A percentile compares a stretch with the other conserved stretches of the same genome.
Conservation (phyloP, 2,329 filamentous ascomycete species). For the Curvularia verruculosa region DNA sequence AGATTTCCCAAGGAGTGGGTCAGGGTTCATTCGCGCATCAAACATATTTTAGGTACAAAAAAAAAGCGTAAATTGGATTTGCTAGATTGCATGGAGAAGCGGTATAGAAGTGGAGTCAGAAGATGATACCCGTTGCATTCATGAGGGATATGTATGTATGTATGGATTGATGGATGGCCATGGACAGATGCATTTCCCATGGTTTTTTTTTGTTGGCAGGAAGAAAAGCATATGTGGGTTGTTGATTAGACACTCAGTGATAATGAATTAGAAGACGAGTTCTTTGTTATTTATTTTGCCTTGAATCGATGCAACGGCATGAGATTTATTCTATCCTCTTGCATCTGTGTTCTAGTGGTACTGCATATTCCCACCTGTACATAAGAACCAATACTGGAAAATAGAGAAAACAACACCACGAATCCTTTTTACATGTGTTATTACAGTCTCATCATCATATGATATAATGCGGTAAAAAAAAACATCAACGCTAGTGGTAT, state of each 20-base stretch:
- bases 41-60: too few species aligned
- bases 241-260: too few species aligned
- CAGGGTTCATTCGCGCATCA: too few species aligned
- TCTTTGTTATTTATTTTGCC: too few species aligned
- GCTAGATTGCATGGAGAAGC: background rate
- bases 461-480: background rate
- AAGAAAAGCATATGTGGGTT: too few species aligned
- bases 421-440: background rate
- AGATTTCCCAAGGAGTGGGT: too few species aligned
- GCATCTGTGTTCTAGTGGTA: background rate
- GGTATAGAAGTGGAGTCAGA: background rate
- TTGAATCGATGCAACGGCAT: too few species aligned
- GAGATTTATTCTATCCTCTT: too few species aligned
- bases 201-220: too few species aligned
- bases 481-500: slow-evolving; percentile 14
- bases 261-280: too few species aligned
- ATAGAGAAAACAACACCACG: background rate
- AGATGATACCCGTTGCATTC: background rate
- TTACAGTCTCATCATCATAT: slow-evolving; percentile 4
- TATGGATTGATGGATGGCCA: too few species aligned
- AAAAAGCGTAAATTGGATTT: background rate
- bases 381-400: background rate
- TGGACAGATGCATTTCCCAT: too few species aligned
- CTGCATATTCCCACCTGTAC: background rate
- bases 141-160: background rate